Evolutionary conservation across 148 eudicot species (phyloP).

Genomic region (Heliamphora exappendiculata): DNA sequence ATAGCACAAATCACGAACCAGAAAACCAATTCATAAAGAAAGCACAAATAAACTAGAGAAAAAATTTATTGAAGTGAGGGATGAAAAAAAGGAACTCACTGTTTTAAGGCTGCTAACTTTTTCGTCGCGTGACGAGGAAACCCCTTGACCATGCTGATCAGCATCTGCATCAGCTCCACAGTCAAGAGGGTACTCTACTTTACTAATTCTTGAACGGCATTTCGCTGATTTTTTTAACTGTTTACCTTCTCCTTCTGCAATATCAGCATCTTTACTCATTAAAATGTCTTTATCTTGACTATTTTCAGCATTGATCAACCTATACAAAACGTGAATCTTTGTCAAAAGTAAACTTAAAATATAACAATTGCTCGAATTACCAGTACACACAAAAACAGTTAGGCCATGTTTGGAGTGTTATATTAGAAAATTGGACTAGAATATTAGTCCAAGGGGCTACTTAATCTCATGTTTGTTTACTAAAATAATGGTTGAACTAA

Average conservation of each 20-base stretch:
- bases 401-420: no score
- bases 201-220: constrained; percentile 65
- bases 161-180: constrained; percentile 80
- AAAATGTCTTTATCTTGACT: constrained; percentile 33
- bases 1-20: not conserved
- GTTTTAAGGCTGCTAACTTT: constrained; percentile 97
- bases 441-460: no score
- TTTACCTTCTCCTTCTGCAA: constrained; percentile 55
- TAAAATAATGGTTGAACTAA: no score
- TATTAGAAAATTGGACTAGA: no score
- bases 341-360: constrained; percentile 12
- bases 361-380: not conserved
- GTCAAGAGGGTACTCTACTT: constrained; percentile 65
- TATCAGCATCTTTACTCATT: constrained; percentile 50
- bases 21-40: not conserved
- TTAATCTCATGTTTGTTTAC: no score
- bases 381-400: not conserved
- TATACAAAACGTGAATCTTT: constrained; percentile 17
- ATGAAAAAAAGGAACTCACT: constrained; percentile 43
- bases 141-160: constrained; percentile 83
- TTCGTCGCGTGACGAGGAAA: constrained; percentile 77
- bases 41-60: not conserved
- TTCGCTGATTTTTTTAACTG: constrained; percentile 51
- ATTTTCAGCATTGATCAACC: constrained; percentile 43
- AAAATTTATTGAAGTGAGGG: constrained; percentile 7